phyloP scores from a whole-genome alignment of 2,329 filamentous ascomycete species.

The Tympanopsis confertula region DNA sequence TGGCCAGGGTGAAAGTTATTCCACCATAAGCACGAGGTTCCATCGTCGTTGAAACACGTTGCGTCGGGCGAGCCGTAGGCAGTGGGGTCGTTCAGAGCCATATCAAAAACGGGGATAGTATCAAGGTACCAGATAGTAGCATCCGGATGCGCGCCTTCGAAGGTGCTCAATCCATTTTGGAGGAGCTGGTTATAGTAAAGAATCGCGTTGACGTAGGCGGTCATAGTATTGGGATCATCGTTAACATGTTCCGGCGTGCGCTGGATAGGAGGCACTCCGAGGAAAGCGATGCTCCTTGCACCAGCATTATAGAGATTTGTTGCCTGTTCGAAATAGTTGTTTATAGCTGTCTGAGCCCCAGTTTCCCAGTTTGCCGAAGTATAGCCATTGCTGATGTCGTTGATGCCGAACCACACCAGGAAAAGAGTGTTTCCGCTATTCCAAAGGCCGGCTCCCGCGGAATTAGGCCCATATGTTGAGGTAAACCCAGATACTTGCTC shows the following conservation, averaged over 20 bases:
- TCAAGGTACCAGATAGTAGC: slow-evolving; percentile 23
- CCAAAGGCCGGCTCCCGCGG: slow-evolving; percentile 14
- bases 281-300: slow-evolving; percentile 42
- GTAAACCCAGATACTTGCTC: neutral
- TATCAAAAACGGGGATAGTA: slow-evolving; percentile 26
- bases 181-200: slow-evolving; percentile 23
- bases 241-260: slow-evolving; percentile 20
- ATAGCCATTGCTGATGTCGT: slow-evolving; percentile 39
- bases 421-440: slow-evolving; percentile 25
- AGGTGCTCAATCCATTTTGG: slow-evolving; percentile 12
- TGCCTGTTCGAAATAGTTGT: slow-evolving; percentile 25
- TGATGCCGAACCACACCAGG: slow-evolving; percentile 41
- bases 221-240: slow-evolving; percentile 24
- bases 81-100: slow-evolving; percentile 25
- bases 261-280: slow-evolving; percentile 48
- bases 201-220: slow-evolving; percentile 20
- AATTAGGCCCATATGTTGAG: neutral
- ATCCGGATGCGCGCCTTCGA: slow-evolving; percentile 19
- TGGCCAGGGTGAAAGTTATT: slow-evolving; percentile 29
- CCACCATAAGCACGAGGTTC: slow-evolving; percentile 31
- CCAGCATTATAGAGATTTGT: slow-evolving; percentile 37
- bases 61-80: slow-evolving; percentile 28
- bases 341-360: slow-evolving; percentile 18
- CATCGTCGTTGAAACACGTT: slow-evolving; percentile 26
- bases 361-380: slow-evolving; percentile 16